Percentiles rank a stretch among this genome's conserved stretches.
These are phyloP conservation scores for Penicillium dipodomyicola DNA, from an alignment of 495 filamentous ascomycete species.

Conservation along the genomic window DNA sequence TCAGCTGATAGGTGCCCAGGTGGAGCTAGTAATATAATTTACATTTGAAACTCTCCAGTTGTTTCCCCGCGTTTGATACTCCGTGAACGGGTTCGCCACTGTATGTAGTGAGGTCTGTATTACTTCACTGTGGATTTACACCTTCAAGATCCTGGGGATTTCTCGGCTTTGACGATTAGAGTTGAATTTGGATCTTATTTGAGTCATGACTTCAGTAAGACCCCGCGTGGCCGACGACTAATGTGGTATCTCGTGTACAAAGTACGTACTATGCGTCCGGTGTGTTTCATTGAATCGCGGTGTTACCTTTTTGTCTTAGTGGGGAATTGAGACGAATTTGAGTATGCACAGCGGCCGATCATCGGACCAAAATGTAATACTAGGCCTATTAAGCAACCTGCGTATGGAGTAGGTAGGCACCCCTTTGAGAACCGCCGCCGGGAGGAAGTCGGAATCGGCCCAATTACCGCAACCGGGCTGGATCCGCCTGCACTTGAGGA, in stretches of 20 bases:
- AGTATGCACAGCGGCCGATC: conserved; percentile 1
- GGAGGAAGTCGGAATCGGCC: neutral
- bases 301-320: neutral
- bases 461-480: neutral
- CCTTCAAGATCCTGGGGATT: neutral
- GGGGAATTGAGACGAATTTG: neutral
- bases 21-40: neutral
- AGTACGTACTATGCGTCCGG: no score
- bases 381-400: neutral
- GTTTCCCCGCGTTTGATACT: conserved; percentile 7
- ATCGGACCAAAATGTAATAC: neutral
- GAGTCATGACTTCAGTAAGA: conserved; percentile 4
- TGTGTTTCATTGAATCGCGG: neutral
- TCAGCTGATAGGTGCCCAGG: neutral
- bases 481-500: neutral
- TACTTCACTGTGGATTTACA: conserved; percentile 4
- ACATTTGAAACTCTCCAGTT: neutral
- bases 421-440: neutral
- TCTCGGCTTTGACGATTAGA: neutral
- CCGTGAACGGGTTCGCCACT: conserved; percentile 14
- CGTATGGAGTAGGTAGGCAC: neutral
- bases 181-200: neutral
- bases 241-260: neutral
- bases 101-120: neutral
- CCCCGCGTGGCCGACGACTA: neutral